Evolutionary conservation across 1,284 basidiomycete genomes (phyloP).

Genomic region (Apiotrichum laibachii): DNA sequence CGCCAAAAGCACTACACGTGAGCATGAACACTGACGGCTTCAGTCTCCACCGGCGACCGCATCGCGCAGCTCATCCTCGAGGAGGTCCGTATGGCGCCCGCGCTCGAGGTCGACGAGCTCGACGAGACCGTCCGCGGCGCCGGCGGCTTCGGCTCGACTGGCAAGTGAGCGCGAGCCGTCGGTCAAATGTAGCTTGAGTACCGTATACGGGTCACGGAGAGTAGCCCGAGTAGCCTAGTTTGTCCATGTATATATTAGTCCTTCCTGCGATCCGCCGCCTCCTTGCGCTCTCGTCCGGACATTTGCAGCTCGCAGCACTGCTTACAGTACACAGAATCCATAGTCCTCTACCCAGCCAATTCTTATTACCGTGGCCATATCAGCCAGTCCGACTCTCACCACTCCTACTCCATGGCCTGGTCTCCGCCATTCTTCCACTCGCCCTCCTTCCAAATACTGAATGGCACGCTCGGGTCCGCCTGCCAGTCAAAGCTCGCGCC

Average conservation of each 20-base stretch:
- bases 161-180: constrained; percentile 42
- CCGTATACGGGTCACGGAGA: too few species aligned
- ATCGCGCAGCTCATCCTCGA: constrained; percentile 95
- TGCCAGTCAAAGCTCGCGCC: constrained; percentile 46
- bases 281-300: too few species aligned
- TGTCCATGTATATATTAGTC: too few species aligned
- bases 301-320: too few species aligned
- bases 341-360: too few species aligned
- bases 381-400: not conserved
- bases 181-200: too few species aligned
- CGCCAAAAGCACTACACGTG: too few species aligned
- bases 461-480: constrained; percentile 48
- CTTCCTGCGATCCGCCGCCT: too few species aligned
- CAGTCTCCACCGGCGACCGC: constrained; percentile 88
- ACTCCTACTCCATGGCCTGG: not conserved
- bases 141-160: constrained; percentile 92
- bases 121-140: constrained; percentile 79
- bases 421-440: not conserved
- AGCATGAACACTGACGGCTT: not conserved
- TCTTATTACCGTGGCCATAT: too few species aligned
- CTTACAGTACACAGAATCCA: too few species aligned
- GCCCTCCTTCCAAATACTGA: constrained; percentile 33
- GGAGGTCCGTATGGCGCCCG: constrained; percentile 79
- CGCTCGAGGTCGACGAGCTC: constrained; percentile 80
- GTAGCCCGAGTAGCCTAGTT: too few species aligned